Conservation (phyloP, 768 basidiomycete genomes). For the Udeniomyces megalosporus region DNA sequence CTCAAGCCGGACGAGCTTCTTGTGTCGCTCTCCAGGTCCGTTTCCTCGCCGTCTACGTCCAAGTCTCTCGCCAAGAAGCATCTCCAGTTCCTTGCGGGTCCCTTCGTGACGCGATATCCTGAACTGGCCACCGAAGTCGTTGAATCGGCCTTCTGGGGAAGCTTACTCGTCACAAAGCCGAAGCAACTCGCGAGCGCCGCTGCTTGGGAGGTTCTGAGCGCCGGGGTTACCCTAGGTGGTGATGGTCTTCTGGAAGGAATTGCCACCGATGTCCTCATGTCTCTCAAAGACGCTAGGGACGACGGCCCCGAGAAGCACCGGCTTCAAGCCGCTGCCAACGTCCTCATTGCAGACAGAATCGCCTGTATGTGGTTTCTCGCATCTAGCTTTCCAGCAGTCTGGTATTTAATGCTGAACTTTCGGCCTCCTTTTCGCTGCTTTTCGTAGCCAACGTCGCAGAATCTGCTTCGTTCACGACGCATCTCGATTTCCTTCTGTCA, state of each 20-base stretch:
- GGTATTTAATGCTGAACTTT: not conserved
- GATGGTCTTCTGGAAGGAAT: constrained; percentile 28
- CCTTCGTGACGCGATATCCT: constrained; percentile 2
- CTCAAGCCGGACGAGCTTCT: constrained; percentile 20
- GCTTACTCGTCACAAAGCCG: constrained; percentile 55
- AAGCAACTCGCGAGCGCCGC: constrained; percentile 47
- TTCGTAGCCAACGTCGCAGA: constrained; percentile 46
- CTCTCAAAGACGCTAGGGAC: constrained; percentile 11
- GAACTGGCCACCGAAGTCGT: constrained; percentile 2
- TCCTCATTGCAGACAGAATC: constrained; percentile 43
- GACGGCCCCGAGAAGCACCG: constrained; percentile 33
- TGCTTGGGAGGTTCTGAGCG: constrained; percentile 52
- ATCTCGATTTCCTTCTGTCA: constrained; percentile 38
- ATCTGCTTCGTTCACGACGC: constrained; percentile 35
- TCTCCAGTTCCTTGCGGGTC: constrained; percentile 12
- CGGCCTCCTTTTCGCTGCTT: not conserved
- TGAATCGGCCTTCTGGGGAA: constrained; percentile 46
- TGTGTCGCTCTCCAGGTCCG: constrained; percentile 15
- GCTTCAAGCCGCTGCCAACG: constrained; percentile 35
- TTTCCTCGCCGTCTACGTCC: not conserved
- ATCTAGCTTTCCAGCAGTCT: not conserved
- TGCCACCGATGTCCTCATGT: constrained; percentile 11
- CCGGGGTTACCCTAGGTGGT: constrained; percentile 5
- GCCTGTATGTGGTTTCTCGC: constrained; percentile 38
- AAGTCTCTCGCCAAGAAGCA: constrained; percentile 10